These are phyloP conservation scores for Coniella vitis DNA, from an alignment of 2,329 filamentous ascomycete genomes.

Conservation along the genomic window DNA sequence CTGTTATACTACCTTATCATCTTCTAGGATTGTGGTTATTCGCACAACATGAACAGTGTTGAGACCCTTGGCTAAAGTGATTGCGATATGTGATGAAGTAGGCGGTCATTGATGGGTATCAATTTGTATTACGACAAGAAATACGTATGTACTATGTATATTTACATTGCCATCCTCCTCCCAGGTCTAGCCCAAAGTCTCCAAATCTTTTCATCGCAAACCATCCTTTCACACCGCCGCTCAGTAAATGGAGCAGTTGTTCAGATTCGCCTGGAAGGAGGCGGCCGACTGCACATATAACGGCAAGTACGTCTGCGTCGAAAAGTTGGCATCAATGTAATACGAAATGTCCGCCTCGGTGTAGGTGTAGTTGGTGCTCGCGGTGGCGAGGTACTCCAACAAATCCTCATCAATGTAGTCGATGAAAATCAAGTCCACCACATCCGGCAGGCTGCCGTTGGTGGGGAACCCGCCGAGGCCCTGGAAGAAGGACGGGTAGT, in stretches of 20 bases:
- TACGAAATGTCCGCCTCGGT: conserved; percentile 28
- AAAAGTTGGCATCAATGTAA: conserved; percentile 34
- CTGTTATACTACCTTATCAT: too few relatives aligned
- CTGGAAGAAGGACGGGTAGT: conserved; percentile 43
- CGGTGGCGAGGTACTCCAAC: conserved; percentile 28
- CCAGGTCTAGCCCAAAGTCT: too few relatives aligned
- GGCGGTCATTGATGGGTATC: too few relatives aligned
- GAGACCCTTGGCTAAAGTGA: too few relatives aligned
- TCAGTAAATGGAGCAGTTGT: conserved; percentile 27
- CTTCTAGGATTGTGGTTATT: too few relatives aligned
- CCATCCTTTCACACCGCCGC: background rate
- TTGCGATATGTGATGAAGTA: too few relatives aligned
- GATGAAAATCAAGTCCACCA: conserved; percentile 47
- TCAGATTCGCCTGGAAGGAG: conserved; percentile 29
- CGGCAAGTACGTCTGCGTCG: conserved; percentile 32
- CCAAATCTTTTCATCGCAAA: background rate
- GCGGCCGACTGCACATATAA: conserved; percentile 28
- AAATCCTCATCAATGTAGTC: conserved; percentile 40
- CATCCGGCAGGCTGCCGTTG: conserved; percentile 32
- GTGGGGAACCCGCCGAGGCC: conserved; percentile 40
- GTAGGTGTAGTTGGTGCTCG: conserved; percentile 18
- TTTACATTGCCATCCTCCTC: too few relatives aligned
- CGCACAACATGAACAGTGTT: too few relatives aligned
- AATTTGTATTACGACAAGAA: too few relatives aligned
- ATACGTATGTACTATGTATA: too few relatives aligned